These are phyloP conservation scores for Colletotrichum plurivorum DNA, from an alignment of 2,329 filamentous ascomycete species.

Conservation along the genomic window DNA sequence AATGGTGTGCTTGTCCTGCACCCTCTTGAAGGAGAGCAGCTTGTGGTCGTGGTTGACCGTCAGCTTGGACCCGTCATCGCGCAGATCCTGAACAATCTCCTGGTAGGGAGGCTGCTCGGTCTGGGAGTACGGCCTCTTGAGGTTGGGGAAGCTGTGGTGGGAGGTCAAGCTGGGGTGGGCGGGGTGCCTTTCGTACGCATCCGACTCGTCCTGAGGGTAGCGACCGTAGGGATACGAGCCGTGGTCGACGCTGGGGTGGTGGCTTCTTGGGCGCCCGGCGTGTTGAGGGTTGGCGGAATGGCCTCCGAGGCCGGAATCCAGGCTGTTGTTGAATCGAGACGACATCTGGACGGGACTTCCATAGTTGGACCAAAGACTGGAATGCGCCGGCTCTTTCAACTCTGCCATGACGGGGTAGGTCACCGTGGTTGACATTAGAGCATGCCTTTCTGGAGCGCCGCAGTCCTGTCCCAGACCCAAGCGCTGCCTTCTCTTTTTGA, in stretches of 20 bases:
- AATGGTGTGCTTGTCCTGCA: slow-evolving; percentile 72
- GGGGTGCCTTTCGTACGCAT: slow-evolving; percentile 67
- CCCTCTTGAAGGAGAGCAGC: slow-evolving; percentile 69
- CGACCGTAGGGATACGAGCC: slow-evolving; percentile 66
- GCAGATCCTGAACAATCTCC: slow-evolving; percentile 73
- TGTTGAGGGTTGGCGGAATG: slow-evolving; percentile 62
- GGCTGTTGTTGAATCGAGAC: slow-evolving; percentile 63
- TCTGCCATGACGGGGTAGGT: slow-evolving; percentile 76
- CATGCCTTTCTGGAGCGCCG: slow-evolving; percentile 56
- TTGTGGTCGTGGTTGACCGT: slow-evolving; percentile 74
- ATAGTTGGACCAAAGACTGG: slow-evolving; percentile 72
- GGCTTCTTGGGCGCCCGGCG: slow-evolving; percentile 64
- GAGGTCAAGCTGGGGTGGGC: slow-evolving; percentile 62
- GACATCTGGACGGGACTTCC: slow-evolving; percentile 68
- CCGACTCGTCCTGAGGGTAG: slow-evolving; percentile 68
- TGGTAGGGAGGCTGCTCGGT: slow-evolving; percentile 69
- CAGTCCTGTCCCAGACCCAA: slow-evolving; percentile 39
- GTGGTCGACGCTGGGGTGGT: slow-evolving; percentile 65
- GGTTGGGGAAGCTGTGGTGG: slow-evolving; percentile 67
- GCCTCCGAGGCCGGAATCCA: slow-evolving; percentile 65
- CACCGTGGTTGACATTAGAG: slow-evolving; percentile 73
- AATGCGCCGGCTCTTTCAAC: slow-evolving; percentile 72
- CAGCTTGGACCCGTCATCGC: slow-evolving; percentile 70
- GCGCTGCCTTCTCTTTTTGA: slow-evolving; percentile 39
- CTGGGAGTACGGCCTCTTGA: slow-evolving; percentile 72